A percentile compares a stretch with the other conserved stretches of the same genome.
phyloP scores from a whole-genome alignment of 2,329 filamentous ascomycete genomes.

The Neonectria punicea region DNA sequence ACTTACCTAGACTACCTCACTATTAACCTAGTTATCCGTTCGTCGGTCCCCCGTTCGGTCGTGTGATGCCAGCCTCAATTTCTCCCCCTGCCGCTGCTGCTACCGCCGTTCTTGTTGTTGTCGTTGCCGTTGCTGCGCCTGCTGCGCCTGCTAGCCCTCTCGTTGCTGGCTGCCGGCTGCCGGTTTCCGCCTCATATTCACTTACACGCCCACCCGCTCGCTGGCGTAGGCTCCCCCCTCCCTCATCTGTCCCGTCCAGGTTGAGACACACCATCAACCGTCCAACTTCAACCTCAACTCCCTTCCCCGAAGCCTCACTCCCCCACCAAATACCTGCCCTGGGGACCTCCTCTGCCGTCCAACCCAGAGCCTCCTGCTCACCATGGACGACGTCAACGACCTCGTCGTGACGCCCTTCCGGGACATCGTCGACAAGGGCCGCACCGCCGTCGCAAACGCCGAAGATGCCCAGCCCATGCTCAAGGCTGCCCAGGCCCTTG shows the following conservation, averaged over 20 bases:
- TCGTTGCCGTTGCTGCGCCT: slow-evolving; percentile 17
- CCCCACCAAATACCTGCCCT: background rate
- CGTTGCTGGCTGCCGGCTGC: slow-evolving; percentile 21
- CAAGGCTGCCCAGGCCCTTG: slow-evolving; percentile 59
- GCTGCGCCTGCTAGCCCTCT: slow-evolving; percentile 21
- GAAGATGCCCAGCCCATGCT: slow-evolving; percentile 58
- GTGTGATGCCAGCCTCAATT: slow-evolving; percentile 21
- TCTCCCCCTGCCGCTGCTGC: background rate
- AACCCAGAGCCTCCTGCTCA: slow-evolving; percentile 17
- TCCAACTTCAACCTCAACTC: background rate
- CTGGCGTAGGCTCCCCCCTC: slow-evolving; percentile 2
- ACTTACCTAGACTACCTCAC: background rate
- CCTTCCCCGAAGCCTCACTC: background rate
- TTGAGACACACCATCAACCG: background rate
- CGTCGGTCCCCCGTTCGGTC: background rate
- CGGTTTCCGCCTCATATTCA: slow-evolving; percentile 37
- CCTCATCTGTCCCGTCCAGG: background rate
- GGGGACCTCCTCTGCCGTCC: background rate
- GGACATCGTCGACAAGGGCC: slow-evolving; percentile 64
- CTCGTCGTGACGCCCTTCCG: slow-evolving; percentile 63
- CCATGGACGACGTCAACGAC: slow-evolving; percentile 54
- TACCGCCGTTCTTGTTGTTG: slow-evolving; percentile 10
- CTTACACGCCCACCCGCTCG: slow-evolving; percentile 39
- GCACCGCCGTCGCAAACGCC: slow-evolving; percentile 59
- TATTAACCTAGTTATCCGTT: too few relatives aligned